Evolutionary conservation across 352 stramenopile genomes (phyloP), one percentile per base, ranked within the genome.

Genomic region (Globisporangium recalcitrans): DNA sequence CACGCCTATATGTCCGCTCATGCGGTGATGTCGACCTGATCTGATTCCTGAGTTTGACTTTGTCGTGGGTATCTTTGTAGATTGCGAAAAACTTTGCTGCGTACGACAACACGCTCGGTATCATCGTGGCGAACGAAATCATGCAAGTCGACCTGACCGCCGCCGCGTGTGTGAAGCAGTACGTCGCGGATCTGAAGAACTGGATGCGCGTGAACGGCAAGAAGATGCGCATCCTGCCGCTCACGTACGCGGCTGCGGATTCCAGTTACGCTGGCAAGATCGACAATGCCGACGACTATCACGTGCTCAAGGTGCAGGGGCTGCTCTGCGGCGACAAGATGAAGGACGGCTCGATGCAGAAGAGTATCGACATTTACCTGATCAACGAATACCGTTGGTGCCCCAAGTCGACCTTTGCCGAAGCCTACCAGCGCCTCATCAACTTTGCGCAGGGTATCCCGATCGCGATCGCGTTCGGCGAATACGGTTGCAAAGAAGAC

Each of bases 371-470:
- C 64, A 93, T 95, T 29, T 94, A 91, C 63, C 62, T 95, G 32
- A 91, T 95, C 64, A 95, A 95, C 68, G 85, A 93, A 65, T 95
- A 95, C 65, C 86, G 86, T 65, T 95, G 83, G 82, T 95, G 86
- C 55, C 71, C 78, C 8, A 74, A 75, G 34, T 88, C 73, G 40
- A 86, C 77, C 11, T 95, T 90, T 36, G 72, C 71, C 0, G 72
- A 87, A 57, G 80, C 83, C 2, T 95, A 92, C 70, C 69, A 87
- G 56, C 80, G 73, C 16, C 86, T 92, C 55, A 79, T 91, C 34
- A 67, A 79, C 29, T 74, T 93, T 64, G 81, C 80, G 1, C 69
- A 90, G 47, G 86, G 86, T n/a, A 74, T 91, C 19, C 86, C 86
- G 6, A 91, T 95, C 31, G 86, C 88, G 2, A 68, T 95, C 47